Base-by-base conservation (phyloP, 768 basidiomycete genomes). In the Kwoniella sp. region DNA sequence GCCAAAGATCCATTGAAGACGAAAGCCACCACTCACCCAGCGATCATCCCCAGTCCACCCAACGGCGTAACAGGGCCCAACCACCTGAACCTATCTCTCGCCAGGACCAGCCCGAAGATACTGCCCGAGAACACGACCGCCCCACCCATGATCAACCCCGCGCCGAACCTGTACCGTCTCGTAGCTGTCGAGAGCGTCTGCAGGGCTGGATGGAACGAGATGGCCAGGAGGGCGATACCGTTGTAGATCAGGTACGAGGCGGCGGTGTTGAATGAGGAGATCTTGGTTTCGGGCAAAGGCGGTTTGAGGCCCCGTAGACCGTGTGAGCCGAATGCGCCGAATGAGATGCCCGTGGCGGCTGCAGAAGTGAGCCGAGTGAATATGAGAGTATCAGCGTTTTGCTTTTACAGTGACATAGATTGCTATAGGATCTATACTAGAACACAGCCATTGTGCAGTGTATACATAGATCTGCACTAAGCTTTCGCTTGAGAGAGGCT, bases 201-300 rank as follows among this genome's bases (percentile, higher is more conserved):
- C 17, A 76, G 41, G 9, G 56, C 63, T 13, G 74, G 74, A 53
- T 77, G 75, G 54, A 73, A 72, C 0, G 74, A 76, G 41, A 80
- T 68, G 26, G 75, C 73, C 17, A 80, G 64, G 5, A 80, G 65
- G 7, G 75, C 76, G 30, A 80, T 59, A 55, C 79, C 79, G 62
- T 78, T 78, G 68, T 79, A 80, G 61, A 80, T 78, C 34, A 80
- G 61, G 62, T 80, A 80, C 22, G 65, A 65, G 8, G 73, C 72
- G 15, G 75, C 79, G 13, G 76, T 78, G 31, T 66, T 53, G 75
- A 76, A 80, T 30, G 68, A 74, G 22, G 65, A 45, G 45, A 74
- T 55, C 41, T 73, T 67, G 23, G 59, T 53, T 20, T 75, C 69
- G 25, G 75, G 65, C 15, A 78, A 66, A 30, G 68, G 55, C 4